These are phyloP conservation scores for Anthracocystis setariae DNA, from an alignment of 1,284 basidiomycete genomes.

Conservation along the genomic window DNA sequence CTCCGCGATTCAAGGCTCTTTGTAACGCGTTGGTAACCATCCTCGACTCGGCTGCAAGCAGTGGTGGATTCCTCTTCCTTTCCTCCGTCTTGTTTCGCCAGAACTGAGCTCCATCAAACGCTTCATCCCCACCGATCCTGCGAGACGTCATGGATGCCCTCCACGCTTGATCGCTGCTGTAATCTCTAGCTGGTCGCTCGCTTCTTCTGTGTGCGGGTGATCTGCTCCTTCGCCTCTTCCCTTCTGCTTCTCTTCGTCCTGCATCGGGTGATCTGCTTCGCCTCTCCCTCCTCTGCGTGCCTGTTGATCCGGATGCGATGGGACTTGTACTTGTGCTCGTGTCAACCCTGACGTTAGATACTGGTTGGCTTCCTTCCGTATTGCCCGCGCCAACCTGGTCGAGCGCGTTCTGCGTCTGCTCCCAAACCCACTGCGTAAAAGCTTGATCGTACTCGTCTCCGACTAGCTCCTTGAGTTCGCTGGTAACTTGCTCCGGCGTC, in stretches of 20 bases:
- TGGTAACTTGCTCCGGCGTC: slow-evolving; percentile 56
- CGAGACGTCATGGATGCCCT: slow-evolving; percentile 1
- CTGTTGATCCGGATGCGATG: not conserved
- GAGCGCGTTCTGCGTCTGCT: slow-evolving; percentile 25
- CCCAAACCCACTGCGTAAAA: slow-evolving; percentile 60
- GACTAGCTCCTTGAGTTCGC: slow-evolving; percentile 62
- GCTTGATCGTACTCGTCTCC: slow-evolving; percentile 57
- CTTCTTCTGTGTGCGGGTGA: slow-evolving; percentile 11
- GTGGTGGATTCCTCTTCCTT: slow-evolving; percentile 21
- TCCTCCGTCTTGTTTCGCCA: slow-evolving; percentile 36
- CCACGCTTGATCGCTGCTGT: slow-evolving; percentile 15
- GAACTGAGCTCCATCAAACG: slow-evolving; percentile 24
- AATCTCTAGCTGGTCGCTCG: slow-evolving; percentile 3
- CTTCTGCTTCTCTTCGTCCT: not conserved
- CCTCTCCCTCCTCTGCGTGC: not conserved
- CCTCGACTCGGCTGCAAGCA: slow-evolving; percentile 10
- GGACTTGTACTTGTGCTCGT: slow-evolving; percentile 4
- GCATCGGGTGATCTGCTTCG: not conserved
- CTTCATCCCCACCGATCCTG: slow-evolving; percentile 6
- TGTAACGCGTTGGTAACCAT: not conserved
- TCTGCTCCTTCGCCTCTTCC: slow-evolving; percentile 16
- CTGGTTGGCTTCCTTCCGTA: not conserved
- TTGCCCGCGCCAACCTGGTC: slow-evolving; percentile 3
- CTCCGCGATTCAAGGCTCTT: slow-evolving; percentile 14
- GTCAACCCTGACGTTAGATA: not conserved